Evolutionary conservation across 2,329 filamentous ascomycete genomes (phyloP), one percentile per base, ranked within the genome.

Genomic region (Ceratocystis cacaofunesta): DNA sequence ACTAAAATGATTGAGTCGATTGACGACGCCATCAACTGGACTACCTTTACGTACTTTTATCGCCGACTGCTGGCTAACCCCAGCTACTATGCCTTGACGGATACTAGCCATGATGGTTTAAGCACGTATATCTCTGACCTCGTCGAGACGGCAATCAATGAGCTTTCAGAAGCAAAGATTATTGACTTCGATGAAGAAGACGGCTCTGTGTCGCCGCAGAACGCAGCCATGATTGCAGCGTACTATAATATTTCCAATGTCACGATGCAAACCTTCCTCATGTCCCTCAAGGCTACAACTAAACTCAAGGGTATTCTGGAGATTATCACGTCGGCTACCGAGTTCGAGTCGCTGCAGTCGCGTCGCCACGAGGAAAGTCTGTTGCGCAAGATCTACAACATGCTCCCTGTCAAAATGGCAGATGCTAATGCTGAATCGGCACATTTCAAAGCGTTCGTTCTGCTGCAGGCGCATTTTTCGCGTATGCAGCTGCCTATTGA

Each of bases 221-320:
- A 99, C 74, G 89, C 92, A 1, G 94, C 94, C 70, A 96, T 96
- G 89, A 97, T 99, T 72, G 91, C 90, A 8, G 91, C 94, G 1
- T 97, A 99, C 80, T 99, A 99, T 82, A 97, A 96, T 76, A 96
- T 99, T 72, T 96, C 92, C 5, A 97, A 96, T 77, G 89, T 96
- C 74, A 99, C 94, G 2, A 99, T 99, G 92, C 92, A 99, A 77
- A 99, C 94, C 0, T 92, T 99, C 80, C 80, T 99, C 63, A 80
- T 99, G 65, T 99, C 94, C 15, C 82, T 99, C 60, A 92, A 85
- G 65, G 85, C 85, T 52, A 87, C 87, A 70, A 97, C 92, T 3
- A 97, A 96, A 79, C 84, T 99, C 69, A 99, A 99, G 81, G 91
- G 91, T 60, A 92, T 99, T 55, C 80, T 99, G 65, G 94, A 99